Base-by-base conservation (phyloP, 208 protist species). In the Crithidia thermophila region DNA sequence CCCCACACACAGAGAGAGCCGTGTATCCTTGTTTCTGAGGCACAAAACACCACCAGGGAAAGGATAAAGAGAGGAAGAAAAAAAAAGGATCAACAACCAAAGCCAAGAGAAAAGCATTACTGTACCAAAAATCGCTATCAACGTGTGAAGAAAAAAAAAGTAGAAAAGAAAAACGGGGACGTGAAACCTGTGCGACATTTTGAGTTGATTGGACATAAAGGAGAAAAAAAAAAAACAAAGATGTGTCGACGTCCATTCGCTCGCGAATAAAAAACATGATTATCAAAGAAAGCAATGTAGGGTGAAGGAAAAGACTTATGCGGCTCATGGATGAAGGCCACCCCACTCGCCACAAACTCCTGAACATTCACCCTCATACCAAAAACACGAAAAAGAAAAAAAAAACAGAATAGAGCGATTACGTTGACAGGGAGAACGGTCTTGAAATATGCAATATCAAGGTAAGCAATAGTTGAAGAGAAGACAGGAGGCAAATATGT, bases 231-330 rank as follows among this genome's bases (percentile, higher is more conserved):
- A 62, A 66, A 66, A 27, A 4, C 20, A 60, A 59, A 53, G 50
- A 0, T 18, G 42, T 56, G 37, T 11, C 18, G 39, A 28, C 9
- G 27, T 34, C 9, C n/a, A n/a, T n/a, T n/a, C n/a, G n/a, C n/a
- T n/a, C n/a, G n/a, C n/a, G n/a, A n/a, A n/a, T 23, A 56, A 67
- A 33, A 66, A 72, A 43, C 10, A 43, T 43, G 39, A 43, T 43
- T 16, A 43, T 45, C 39, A 58, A 52, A 42, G n/a, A 63, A 49
- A 57, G n/a, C n/a, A n/a, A n/a, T n/a, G n/a, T n/a, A n/a, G n/a
- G n/a, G n/a, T n/a, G n/a, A n/a, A n/a, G n/a, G n/a, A n/a, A n/a
- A n/a, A n/a, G n/a, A n/a, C n/a, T n/a, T n/a, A n/a, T n/a, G n/a
- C n/a, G n/a, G n/a, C n/a, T n/a, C n/a, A n/a, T n/a, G n/a, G n/a